Evolutionary conservation across 129 eudicot genomes (phyloP).

Genomic region (Arctium minus): DNA sequence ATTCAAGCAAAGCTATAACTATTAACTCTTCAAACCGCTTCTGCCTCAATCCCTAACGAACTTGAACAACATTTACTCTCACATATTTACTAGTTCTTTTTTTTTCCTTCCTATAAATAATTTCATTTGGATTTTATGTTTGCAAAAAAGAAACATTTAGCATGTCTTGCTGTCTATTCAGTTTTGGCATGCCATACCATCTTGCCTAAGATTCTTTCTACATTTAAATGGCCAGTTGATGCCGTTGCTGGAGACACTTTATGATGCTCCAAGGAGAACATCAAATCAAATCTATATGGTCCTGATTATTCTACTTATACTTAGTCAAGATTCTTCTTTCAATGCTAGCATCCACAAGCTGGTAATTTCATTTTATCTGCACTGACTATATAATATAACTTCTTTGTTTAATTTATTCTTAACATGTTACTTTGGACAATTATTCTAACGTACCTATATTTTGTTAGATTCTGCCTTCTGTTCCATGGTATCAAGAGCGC

Average conservation of each 20-base stretch:
- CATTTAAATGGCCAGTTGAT: constrained; percentile 57
- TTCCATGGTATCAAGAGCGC: constrained; percentile 98
- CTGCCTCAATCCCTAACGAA: too few relatives aligned
- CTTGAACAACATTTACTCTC: too few relatives aligned
- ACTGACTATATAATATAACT: not conserved
- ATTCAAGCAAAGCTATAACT: not conserved
- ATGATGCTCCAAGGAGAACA: constrained; percentile 82
- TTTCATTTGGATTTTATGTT: not conserved
- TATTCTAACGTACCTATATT: constrained; percentile 14
- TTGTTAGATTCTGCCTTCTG: constrained; percentile 82
- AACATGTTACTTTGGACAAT: constrained; percentile 8
- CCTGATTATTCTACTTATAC: constrained; percentile 88
- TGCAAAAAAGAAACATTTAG: not conserved
- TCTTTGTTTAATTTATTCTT: not conserved
- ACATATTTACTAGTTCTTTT: not conserved
- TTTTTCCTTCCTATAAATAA: not conserved
- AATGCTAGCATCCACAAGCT: constrained; percentile 89
- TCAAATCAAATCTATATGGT: constrained; percentile 96
- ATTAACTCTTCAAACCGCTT: too few relatives aligned
- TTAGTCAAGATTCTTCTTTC: constrained; percentile 95
- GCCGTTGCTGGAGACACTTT: constrained; percentile 89
- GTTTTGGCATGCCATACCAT: constrained; percentile 2
- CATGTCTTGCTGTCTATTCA: constrained; percentile 7
- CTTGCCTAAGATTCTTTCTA: constrained; percentile 15
- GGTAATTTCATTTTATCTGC: constrained; percentile 39